Evolutionary conservation across 164 flowering plant genomes (phyloP).

Genomic region (grape (Vitis vinifera)): DNA sequence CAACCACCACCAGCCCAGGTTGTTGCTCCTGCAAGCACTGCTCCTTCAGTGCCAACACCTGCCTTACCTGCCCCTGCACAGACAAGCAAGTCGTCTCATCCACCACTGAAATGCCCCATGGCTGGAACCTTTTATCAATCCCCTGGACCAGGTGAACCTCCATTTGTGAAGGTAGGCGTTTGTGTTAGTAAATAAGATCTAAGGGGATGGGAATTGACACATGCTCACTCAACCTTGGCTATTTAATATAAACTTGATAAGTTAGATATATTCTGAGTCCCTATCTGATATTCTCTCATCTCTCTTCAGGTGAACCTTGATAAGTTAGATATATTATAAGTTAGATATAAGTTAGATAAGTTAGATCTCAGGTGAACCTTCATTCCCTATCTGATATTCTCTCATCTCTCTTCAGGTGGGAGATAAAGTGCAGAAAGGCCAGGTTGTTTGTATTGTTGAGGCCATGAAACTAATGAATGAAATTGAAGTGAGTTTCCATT

Average conservation of each 20-base stretch:
- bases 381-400: neutral
- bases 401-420: conserved; percentile 48
- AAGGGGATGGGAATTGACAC: too few relatives aligned
- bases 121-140: conserved; percentile 72
- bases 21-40: conserved; percentile 21
- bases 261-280: too few relatives aligned
- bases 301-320: conserved; percentile 33
- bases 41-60: conserved; percentile 35
- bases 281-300: neutral
- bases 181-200: neutral
- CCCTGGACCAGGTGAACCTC: conserved; percentile 75
- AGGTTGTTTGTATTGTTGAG: conserved; percentile 72
- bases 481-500: conserved; percentile 51
- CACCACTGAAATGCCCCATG: conserved; percentile 73
- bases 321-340: too few relatives aligned
- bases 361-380: too few relatives aligned
- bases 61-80: conserved; percentile 29
- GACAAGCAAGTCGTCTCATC: conserved; percentile 46
- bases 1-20: conserved; percentile 34
- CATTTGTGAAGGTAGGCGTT: conserved; percentile 64
- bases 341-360: too few relatives aligned
- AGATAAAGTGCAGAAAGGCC: conserved; percentile 78
- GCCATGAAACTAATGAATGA: conserved; percentile 91
- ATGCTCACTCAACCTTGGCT: too few relatives aligned
- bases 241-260: too few relatives aligned